Conservation (phyloP, 169 alveolate species). For the Plasmodium yoelii region DNA sequence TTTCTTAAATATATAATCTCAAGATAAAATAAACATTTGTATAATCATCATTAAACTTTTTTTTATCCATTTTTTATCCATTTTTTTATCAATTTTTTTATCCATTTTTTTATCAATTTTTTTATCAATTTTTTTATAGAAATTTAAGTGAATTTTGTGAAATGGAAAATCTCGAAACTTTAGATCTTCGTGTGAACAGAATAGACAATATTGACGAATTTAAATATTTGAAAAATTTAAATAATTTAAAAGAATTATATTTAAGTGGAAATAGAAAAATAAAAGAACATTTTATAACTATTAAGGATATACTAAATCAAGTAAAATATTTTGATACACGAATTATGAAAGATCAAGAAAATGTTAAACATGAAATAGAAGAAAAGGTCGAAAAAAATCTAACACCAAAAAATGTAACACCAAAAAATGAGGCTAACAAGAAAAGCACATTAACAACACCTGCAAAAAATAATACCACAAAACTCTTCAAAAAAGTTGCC, state of each 20-base stretch:
- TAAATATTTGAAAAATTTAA: conserved; percentile 20
- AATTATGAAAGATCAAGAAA: conserved; percentile 41
- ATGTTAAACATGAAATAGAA: not conserved
- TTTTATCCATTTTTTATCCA: not conserved
- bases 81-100: no score
- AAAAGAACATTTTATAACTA: conserved; percentile 51
- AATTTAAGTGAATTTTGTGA: conserved; percentile 23
- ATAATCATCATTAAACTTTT: not conserved
- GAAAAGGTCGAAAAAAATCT: not conserved
- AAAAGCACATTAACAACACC: not conserved
- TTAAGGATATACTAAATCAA: conserved; percentile 36
- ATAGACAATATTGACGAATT: conserved; percentile 65
- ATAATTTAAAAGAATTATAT: conserved; percentile 33
- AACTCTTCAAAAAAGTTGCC: not conserved
- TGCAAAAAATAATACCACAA: not conserved
- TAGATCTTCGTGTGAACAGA: conserved; percentile 66
- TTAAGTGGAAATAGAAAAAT: conserved; percentile 72
- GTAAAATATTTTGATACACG: conserved; percentile 35
- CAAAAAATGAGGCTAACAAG: not conserved
- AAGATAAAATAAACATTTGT: not conserved
- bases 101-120: no score
- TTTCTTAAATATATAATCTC: no score
- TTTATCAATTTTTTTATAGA: conserved; percentile 2
- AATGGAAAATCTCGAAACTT: conserved; percentile 17
- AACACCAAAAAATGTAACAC: not conserved